Base-by-base conservation (phyloP, 169 alveolate species). In the Theileria orientalis region DNA sequence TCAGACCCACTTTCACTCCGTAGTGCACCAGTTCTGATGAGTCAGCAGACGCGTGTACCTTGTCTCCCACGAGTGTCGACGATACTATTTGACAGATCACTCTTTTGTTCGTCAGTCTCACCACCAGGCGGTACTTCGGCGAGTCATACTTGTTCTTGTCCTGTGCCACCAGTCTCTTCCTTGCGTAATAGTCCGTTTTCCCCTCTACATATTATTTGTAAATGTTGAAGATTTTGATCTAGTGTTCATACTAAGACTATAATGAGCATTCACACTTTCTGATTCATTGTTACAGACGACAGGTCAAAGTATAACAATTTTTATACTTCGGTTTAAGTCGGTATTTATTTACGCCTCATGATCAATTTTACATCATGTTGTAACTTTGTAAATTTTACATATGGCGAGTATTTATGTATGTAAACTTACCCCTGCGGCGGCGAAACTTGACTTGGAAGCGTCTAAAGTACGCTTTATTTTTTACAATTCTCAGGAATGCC, bases 121-220 rank as follows among this genome's bases (percentile, higher is more conserved):
- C 99, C 11, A 98, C 99, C 72, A 98, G 93, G 80, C 99, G 97
- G 93, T 98, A 96, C 94, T 98, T 98, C 70, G 98, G 99, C 46
- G 99, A 93, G 90, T 98, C 98, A 95, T 97, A 98, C 94, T 98
- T 98, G 92, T 96, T 96, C 94, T 97, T 97, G 93, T 97, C 99
- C 94, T 98, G 99, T 54, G 92, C 90, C 69, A 96, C 96, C 92
- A 98, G 86, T 68, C 98, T 93, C 75, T 98, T 94, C 84, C 99
- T 96, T 70, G 99, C 99, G 77, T 95, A 94, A 93, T 97, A 98
- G 90, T 98, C 99, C 29, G 99, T 98, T 95, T 97, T 97, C 47
- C 99, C 99, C 97, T 97, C 99, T 94, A 63, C 9, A 27, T 66
- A 64, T 51, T 49, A 52, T 57, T 3, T 9, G 29, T 54, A 30